Conservation (phyloP, 1,284 basidiomycete species). For the Kwoniella shivajii region DNA sequence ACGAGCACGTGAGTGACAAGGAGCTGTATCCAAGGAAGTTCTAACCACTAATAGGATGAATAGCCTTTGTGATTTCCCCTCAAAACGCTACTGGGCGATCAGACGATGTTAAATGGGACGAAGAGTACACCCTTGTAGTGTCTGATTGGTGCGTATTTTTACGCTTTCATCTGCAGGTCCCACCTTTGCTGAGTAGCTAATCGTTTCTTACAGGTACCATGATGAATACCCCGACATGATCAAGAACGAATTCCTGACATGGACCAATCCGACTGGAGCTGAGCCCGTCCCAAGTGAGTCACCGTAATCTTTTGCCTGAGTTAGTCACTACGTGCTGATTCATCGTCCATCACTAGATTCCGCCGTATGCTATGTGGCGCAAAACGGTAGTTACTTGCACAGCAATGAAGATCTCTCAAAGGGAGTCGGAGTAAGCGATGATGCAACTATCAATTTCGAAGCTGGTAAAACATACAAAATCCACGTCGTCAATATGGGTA, state of each 20-base stretch:
- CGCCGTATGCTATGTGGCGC: conserved; percentile 76
- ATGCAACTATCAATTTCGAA: conserved; percentile 78
- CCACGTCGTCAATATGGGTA: conserved; percentile 76
- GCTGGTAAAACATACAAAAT: conserved; percentile 72
- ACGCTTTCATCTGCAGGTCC: no score
- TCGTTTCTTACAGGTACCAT: no score
- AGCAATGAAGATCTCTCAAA: conserved; percentile 44
- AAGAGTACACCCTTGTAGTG: conserved; percentile 83
- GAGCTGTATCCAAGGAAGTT: neutral
- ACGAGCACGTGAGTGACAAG: conserved; percentile 45
- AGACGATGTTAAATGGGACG: conserved; percentile 69
- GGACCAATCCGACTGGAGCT: conserved; percentile 72
- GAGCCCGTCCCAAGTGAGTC: conserved; percentile 79
- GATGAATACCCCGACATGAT: conserved; percentile 66
- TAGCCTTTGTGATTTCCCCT: conserved; percentile 71
- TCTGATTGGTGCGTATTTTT: no score
- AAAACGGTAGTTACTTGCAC: conserved; percentile 70
- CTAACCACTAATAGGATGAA: neutral
- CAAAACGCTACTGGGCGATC: conserved; percentile 54
- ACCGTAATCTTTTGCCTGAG: neutral
- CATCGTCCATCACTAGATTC: conserved; percentile 61
- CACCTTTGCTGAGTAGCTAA: no score
- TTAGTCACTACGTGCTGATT: no score
- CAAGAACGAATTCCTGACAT: conserved; percentile 70
- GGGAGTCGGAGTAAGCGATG: conserved; percentile 73